Conservation (phyloP, 805 yeast species). For the Candida pini region DNA sequence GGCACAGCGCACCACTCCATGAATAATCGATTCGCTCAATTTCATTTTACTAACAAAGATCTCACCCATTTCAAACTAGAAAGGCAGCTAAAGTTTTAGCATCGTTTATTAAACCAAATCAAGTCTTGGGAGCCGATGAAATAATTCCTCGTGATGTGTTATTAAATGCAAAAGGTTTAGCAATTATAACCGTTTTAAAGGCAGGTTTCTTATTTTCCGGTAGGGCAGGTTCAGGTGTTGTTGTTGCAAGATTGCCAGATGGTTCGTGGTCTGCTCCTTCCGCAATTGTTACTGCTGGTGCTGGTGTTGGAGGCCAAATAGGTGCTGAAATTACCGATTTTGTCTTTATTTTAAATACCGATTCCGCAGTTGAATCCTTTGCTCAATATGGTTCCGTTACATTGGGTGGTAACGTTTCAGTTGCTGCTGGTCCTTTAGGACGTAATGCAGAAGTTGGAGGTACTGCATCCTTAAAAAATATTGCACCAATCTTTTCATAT, state of each 20-base stretch:
- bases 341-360: conserved; percentile 83
- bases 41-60: conserved; percentile 22
- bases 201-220: conserved; percentile 97
- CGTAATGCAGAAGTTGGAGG: conserved; percentile 98
- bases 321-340: conserved; percentile 97
- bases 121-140: conserved; percentile 79
- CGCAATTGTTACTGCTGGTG: conserved; percentile 94
- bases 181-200: conserved; percentile 86
- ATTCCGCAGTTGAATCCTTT: conserved; percentile 87
- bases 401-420: conserved; percentile 88
- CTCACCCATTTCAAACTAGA: conserved; percentile 29
- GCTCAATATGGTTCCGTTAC: conserved; percentile 93
- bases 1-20: too few relatives aligned
- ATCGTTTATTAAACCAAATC: conserved; percentile 91
- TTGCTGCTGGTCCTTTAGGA: conserved; percentile 97
- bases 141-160: conserved; percentile 87
- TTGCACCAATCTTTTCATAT: conserved; percentile 88
- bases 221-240: conserved; percentile 95
- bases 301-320: conserved; percentile 97
- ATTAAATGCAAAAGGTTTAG: conserved; percentile 88
- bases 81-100: conserved; percentile 92
- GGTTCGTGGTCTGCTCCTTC: conserved; percentile 98
- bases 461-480: conserved; percentile 78
- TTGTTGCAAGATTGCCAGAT: conserved; percentile 89
- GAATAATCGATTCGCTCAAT: conserved; percentile 2